Conservation (phyloP, 2,329 filamentous ascomycete species). For the Harringtonia lauricola region DNA sequence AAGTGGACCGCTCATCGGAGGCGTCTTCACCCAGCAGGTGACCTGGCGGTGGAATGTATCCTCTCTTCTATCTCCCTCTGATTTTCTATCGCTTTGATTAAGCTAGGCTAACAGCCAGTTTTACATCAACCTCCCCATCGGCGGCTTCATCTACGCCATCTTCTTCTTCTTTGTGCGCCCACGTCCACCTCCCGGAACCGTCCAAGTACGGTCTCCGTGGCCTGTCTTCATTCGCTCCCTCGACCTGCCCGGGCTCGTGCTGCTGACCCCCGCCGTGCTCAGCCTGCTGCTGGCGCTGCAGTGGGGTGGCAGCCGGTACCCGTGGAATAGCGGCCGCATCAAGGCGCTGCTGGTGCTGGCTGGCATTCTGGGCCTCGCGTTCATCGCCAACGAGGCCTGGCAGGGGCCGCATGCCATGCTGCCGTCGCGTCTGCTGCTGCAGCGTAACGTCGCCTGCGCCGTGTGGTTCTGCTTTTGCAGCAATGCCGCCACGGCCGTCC, state of each 20-base stretch:
- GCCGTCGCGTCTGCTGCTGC: too few species aligned
- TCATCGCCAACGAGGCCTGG: constrained; percentile 31
- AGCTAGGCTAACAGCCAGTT: too few species aligned
- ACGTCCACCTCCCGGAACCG: too few species aligned
- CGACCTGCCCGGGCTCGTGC: constrained; percentile 35
- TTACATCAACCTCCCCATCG: constrained; percentile 35
- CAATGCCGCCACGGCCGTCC: too few species aligned
- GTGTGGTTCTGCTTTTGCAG: too few species aligned
- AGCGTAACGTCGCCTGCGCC: too few species aligned
- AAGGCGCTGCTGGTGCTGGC: constrained; percentile 40
- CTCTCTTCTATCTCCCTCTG: too few species aligned
- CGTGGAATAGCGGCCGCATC: constrained; percentile 37
- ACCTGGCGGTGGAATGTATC: constrained; percentile 37
- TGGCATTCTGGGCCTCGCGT: constrained; percentile 31
- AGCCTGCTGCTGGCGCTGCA: constrained; percentile 44
- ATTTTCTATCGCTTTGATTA: too few species aligned
- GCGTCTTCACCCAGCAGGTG: constrained; percentile 24
- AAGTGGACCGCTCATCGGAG: constrained; percentile 37
- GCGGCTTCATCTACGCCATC: constrained; percentile 20
- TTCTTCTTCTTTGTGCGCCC: constrained; percentile 19
- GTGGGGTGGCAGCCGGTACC: constrained; percentile 40
- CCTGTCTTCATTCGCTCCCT: too few species aligned
- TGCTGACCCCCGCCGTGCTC: constrained; percentile 40
- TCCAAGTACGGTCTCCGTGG: too few species aligned
- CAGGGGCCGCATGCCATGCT: too few species aligned